Evolutionary conservation across 202 grass and related monocot genomes (phyloP), one percentile per base, ranked within the genome.

Genomic region (Eragrostis tef): DNA sequence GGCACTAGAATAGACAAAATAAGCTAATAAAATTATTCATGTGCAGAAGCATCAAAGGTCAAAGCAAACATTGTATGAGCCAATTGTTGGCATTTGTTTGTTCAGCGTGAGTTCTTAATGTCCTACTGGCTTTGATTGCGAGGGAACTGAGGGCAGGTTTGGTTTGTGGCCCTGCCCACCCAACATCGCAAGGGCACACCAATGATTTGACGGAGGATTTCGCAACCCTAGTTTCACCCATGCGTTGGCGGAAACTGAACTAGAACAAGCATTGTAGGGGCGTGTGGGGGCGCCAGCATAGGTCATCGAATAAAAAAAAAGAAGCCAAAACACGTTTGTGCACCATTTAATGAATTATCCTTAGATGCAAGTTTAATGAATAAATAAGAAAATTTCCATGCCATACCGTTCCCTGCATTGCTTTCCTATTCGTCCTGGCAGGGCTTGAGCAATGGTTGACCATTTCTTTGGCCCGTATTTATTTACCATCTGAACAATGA

Each of bases 361-460:
- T n/a, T n/a, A n/a, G n/a, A n/a, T n/a, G n/a, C n/a, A n/a, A n/a
- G n/a, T n/a, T n/a, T n/a, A n/a, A n/a, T n/a, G n/a, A n/a, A n/a
- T n/a, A n/a, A n/a, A n/a, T n/a, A 60, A 71, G 22, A 25, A 74
- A 19, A 17, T 69, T 74, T 25, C 60, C 52, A 53, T 70, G 53
- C 2, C 75, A 83, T 94, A 99, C 96, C 96, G 88, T 73, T 98
- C 96, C 21, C 96, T 83, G 7, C 96, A 98, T 87, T 98, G 96
- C 77, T 98, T 98, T 77, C 96, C 96, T 53, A 98, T 98, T 29
- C 96, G 90, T 70, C 96, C 96, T 39, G 96, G 96, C 78, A 98
- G 80, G 86, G 90, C 90, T 84, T 93, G 90, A 62, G 95, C 82
- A 64, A 98, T 98, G 41, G 92, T 88, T 39, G 95, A 98, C 95